Evolutionary conservation across 352 stramenopile species (phyloP), one percentile per base, ranked within the genome.

Genomic region (Phytophthora podocarpi): DNA sequence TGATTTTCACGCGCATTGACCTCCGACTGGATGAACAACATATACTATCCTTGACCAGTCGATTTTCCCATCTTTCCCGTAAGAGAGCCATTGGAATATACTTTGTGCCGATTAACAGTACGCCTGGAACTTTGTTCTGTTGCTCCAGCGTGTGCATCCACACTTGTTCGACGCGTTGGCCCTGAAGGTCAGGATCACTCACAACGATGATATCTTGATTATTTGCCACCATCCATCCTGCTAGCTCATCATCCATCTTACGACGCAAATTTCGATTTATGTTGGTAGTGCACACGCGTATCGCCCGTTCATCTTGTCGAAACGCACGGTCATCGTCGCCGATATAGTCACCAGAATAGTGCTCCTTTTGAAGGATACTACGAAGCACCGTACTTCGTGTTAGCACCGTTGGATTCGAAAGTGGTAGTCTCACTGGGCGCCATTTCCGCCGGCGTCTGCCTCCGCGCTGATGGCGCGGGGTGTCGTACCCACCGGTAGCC

Each of bases 261-360:
- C 5, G 15, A 4, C 1, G 23, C 0, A 48, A 11, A 26, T 21
- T 30, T n/a, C 31, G 27, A 27, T 57, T 57, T 10, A 57, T 56
- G n/a, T 56, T 56, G 1, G 11, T 28, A 4, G 49, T 48, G 9
- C 49, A 40, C 2, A 57, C n/a, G 4, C 36, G 24, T 15, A 57
- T 47, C n/a, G n/a, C n/a, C n/a, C n/a, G n/a, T n/a, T n/a, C n/a
- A n/a, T n/a, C n/a, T 7, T 18, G 5, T n/a, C n/a, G n/a, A n/a
- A n/a, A n/a, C 16, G 4, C 18, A 4, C 4, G 2, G 3, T 21
- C 34, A 20, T 37, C 16, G 16, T 47, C 35, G 2, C 48, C 21
- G 24, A 56, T 47, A 16, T 56, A 56, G 18, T 56, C 48, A 6
- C 34, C 48, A 3, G 48, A 57, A 16, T 57, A 57, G 26, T 57